These are phyloP conservation scores for Golubevia sp. DNA, from an alignment of 1,284 basidiomycete genomes.

Conservation along the genomic window DNA sequence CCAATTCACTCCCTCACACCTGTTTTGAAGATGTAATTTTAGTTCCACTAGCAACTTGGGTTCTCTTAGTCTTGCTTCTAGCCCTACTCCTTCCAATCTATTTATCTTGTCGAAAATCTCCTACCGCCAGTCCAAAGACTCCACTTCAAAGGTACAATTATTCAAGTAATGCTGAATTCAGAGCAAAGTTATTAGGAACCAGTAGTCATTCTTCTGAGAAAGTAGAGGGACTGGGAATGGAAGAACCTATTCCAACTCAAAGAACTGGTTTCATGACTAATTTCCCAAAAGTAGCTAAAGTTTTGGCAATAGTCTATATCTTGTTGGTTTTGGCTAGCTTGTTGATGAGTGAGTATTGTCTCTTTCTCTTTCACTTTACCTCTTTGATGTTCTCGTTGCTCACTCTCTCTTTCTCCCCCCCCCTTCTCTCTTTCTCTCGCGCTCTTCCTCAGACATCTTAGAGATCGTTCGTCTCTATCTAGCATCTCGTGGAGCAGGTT, in stretches of 20 bases:
- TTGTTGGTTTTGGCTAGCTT: slow-evolving; percentile 29
- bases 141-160: too few species aligned
- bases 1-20: slow-evolving; percentile 16
- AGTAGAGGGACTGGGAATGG: too few species aligned
- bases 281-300: slow-evolving; percentile 5
- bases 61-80: slow-evolving; percentile 20
- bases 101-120: neutral
- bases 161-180: too few species aligned
- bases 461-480: slow-evolving; percentile 37
- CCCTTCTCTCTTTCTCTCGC: neutral
- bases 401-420: neutral
- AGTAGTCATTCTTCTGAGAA: too few species aligned
- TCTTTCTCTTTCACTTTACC: neutral
- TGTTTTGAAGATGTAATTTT: slow-evolving; percentile 43
- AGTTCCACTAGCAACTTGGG: slow-evolving; percentile 34
- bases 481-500: slow-evolving; percentile 30
- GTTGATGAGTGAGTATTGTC: slow-evolving; percentile 31
- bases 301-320: slow-evolving; percentile 21
- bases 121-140: too few species aligned
- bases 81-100: slow-evolving; percentile 7
- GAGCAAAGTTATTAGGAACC: too few species aligned
- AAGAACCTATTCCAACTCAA: too few species aligned
- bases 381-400: neutral
- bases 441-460: slow-evolving; percentile 23
- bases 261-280: too few species aligned